Conservation (phyloP, 1,284 basidiomycete species). For the Puccinia novopanici region DNA sequence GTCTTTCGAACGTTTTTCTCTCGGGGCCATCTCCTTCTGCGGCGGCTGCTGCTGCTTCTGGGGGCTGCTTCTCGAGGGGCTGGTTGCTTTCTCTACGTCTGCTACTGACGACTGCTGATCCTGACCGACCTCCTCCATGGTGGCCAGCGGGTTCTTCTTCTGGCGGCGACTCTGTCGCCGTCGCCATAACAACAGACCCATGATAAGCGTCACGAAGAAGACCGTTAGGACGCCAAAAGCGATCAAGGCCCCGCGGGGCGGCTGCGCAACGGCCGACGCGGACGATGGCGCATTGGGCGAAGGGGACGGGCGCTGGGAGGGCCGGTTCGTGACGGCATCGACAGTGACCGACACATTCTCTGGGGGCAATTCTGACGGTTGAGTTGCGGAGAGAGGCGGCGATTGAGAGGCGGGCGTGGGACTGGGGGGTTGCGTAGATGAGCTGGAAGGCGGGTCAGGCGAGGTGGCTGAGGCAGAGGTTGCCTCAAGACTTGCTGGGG, state of each 20-base stretch:
- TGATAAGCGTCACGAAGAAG: background rate
- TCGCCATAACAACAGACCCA: slow-evolving; percentile 4
- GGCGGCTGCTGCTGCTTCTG: background rate
- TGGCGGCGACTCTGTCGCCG: background rate
- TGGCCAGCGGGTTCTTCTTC: background rate
- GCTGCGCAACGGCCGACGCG: background rate
- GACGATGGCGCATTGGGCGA: background rate
- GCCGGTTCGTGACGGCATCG: background rate
- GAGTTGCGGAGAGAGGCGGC: background rate
- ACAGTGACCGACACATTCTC: slow-evolving; percentile 20
- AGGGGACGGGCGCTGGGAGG: background rate
- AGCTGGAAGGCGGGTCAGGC: too few relatives aligned
- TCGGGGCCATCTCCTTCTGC: background rate
- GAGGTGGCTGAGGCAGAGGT: too few relatives aligned
- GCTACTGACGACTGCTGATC: background rate
- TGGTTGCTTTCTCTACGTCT: background rate
- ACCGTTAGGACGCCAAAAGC: background rate
- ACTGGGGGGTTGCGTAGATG: too few relatives aligned
- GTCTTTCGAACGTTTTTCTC: background rate
- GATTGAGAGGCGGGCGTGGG: background rate
- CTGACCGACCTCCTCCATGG: background rate
- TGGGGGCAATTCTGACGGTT: background rate
- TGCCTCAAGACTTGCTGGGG: too few relatives aligned
- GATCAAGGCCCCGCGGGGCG: slow-evolving; percentile 14
- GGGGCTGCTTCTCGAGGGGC: background rate